A percentile compares a stretch with the other conserved stretches of the same genome.
Evolutionary conservation across 2,329 filamentous ascomycete genomes (phyloP).

Genomic region (Neopestalotiopsis sp.): DNA sequence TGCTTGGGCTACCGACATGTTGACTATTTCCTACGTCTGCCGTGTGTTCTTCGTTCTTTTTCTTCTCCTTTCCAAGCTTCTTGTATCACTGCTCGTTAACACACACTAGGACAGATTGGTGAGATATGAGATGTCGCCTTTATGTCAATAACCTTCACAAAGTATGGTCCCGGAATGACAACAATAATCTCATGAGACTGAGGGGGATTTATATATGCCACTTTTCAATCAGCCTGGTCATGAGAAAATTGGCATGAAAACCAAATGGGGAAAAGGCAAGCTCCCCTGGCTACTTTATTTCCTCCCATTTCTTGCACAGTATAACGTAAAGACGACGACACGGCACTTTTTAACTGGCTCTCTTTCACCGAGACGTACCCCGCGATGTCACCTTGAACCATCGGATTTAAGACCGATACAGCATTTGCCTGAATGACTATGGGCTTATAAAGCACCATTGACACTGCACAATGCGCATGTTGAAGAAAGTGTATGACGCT

Average conservation of each 20-base stretch:
- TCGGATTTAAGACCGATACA: neutral
- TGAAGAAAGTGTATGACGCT: slow-evolving; percentile 12
- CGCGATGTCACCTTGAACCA: neutral
- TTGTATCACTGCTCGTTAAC: no score
- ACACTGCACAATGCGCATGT: neutral
- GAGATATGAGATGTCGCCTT: no score
- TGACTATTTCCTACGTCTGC: slow-evolving; percentile 19
- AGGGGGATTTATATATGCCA: neutral
- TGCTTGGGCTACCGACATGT: slow-evolving; percentile 67
- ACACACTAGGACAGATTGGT: no score
- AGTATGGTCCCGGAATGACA: no score
- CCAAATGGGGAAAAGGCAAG: neutral
- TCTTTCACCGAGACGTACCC: slow-evolving; percentile 9
- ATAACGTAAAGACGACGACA: neutral
- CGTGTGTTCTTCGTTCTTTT: neutral
- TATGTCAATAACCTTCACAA: no score
- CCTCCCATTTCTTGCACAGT: neutral
- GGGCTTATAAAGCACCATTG: neutral
- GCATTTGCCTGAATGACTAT: neutral
- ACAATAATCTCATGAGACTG: no score
- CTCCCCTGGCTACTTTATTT: neutral
- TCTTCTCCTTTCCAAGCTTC: neutral
- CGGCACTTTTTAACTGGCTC: neutral
- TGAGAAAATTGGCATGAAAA: no score
- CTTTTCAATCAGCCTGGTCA: no score